Evolutionary conservation across 495 filamentous ascomycete species (phyloP).

Genomic region (Podospora fimiseda): DNA sequence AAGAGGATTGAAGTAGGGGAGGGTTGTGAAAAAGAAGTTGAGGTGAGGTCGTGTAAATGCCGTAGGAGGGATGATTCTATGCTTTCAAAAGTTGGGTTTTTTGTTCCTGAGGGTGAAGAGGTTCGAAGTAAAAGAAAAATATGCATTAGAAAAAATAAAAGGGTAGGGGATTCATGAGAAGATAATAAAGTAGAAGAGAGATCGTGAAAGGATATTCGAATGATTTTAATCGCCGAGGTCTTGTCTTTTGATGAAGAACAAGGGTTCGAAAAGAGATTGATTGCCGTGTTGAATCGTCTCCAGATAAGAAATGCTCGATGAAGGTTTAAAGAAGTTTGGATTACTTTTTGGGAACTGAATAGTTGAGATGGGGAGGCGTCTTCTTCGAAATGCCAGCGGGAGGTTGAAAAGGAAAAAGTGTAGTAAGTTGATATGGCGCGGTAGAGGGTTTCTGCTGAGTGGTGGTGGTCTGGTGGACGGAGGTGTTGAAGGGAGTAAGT

Average conservation of each 20-base stretch:
- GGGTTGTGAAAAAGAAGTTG: background rate
- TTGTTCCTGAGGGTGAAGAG: background rate
- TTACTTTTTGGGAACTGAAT: background rate
- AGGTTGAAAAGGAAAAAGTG: conserved; percentile 3
- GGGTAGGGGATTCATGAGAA: background rate
- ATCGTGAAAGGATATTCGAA: conserved; percentile 13
- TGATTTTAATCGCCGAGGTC: conserved; percentile 4
- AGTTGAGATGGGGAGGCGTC: background rate
- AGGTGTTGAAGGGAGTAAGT: too few relatives aligned
- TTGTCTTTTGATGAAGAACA: background rate
- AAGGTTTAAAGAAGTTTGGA: background rate
- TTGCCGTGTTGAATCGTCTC: conserved; percentile 7
- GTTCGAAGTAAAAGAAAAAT: conserved; percentile 5
- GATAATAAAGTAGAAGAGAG: conserved; percentile 1
- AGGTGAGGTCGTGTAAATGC: conserved; percentile 4
- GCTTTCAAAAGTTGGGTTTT: background rate
- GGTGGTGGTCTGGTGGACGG: background rate
- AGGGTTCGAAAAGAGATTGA: conserved; percentile 4
- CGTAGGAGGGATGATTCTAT: background rate
- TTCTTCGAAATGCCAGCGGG: conserved; percentile 5
- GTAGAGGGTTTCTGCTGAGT: conserved; percentile 7
- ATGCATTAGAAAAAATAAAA: conserved; percentile 9
- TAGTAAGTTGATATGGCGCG: conserved; percentile 10
- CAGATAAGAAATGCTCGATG: conserved; percentile 3
- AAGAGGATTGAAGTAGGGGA: background rate